Evolutionary conservation across 1,284 basidiomycete species (phyloP).

Genomic region (Afroboletus lepidellus): DNA sequence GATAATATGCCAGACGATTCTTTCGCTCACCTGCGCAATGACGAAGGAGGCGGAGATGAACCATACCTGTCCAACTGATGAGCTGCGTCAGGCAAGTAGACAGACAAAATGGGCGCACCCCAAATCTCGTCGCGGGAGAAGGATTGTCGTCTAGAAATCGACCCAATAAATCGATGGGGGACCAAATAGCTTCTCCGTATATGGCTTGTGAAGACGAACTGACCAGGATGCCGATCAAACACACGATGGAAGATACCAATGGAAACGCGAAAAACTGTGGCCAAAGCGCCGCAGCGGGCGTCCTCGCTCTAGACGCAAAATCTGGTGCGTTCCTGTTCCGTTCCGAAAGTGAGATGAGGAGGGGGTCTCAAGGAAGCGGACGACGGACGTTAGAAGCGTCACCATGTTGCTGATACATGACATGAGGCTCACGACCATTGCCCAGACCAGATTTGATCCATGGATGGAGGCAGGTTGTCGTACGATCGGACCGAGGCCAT

Average conservation of each 20-base stretch:
- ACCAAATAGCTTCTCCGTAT: conserved; percentile 80
- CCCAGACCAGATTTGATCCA: conserved; percentile 75
- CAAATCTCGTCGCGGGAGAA: conserved; percentile 64
- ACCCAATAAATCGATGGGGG: conserved; percentile 71
- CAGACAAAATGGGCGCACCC: conserved; percentile 37
- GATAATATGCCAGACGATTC: conserved; percentile 5
- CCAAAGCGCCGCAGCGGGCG: conserved; percentile 64
- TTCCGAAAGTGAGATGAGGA: conserved; percentile 16
- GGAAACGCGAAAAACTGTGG: conserved; percentile 78
- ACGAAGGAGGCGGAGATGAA: conserved; percentile 79
- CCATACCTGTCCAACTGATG: conserved; percentile 45
- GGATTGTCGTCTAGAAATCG: conserved; percentile 67
- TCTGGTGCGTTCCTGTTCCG: conserved; percentile 66
- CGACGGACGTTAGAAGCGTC: conserved; percentile 61
- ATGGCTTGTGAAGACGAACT: conserved; percentile 76
- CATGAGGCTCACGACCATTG: conserved; percentile 77
- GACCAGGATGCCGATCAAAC: conserved; percentile 84
- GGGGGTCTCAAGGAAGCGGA: conserved; percentile 2
- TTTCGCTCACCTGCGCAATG: conserved; percentile 57
- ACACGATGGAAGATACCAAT: conserved; percentile 73
- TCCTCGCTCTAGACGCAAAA: conserved; percentile 73
- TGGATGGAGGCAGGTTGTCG: conserved; percentile 63
- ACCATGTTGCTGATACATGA: conserved; percentile 81
- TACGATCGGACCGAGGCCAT: conserved; percentile 80
- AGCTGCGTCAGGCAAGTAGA: conserved; percentile 8